These are phyloP conservation scores for Citrus medica DNA, from an alignment of 345 rosid genomes.

Conservation along the genomic window DNA sequence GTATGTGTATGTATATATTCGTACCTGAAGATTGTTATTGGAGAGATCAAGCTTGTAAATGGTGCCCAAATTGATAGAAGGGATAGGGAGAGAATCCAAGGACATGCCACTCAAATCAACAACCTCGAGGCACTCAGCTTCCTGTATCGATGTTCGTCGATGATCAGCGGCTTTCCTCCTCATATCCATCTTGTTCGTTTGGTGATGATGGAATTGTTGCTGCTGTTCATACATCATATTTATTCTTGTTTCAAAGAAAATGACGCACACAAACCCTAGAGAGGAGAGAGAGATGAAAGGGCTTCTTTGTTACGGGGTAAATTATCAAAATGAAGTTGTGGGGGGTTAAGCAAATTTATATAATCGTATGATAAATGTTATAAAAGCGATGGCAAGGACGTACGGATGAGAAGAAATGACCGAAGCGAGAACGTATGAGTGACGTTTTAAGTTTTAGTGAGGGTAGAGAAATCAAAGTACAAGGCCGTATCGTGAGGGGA, in stretches of 20 bases:
- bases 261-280: not conserved
- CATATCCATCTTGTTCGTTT: conserved; percentile 2
- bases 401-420: conserved; percentile 6
- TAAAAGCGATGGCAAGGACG: not conserved
- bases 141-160: not conserved
- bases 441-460: not conserved
- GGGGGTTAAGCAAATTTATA: too few relatives aligned
- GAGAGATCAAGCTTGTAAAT: conserved; percentile 79
- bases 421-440: not conserved
- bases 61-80: conserved; percentile 51
- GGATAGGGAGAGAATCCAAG: conserved; percentile 52
- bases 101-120: conserved; percentile 71
- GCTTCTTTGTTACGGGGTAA: not conserved
- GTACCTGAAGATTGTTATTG: conserved; percentile 81
- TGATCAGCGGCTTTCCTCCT: conserved; percentile 3
- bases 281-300: too few relatives aligned
- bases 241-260: not conserved
- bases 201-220: conserved; percentile 26
- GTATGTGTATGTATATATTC: too few relatives aligned
- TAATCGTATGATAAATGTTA: too few relatives aligned
- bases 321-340: not conserved
- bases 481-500: conserved; percentile 21
- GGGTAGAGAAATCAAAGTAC: conserved; percentile 13
- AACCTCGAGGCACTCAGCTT: conserved; percentile 37
- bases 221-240: conserved; percentile 39